phyloP scores from a whole-genome alignment of 2,329 filamentous ascomycete genomes.

The Rugonectria rugulosa region DNA sequence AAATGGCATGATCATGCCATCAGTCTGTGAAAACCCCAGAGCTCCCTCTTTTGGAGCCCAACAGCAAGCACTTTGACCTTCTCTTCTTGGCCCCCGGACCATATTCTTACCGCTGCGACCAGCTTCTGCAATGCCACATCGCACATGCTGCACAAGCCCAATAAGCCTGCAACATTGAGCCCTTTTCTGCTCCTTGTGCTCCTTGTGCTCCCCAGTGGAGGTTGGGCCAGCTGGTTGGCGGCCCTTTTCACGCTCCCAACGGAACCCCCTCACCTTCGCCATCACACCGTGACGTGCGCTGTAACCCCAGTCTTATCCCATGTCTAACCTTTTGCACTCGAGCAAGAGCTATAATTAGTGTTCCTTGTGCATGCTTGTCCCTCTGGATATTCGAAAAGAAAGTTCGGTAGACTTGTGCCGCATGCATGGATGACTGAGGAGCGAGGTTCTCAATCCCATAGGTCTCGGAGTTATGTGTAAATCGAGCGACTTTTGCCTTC shows the following conservation, averaged over 20 bases:
- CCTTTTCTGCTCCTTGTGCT: conserved; percentile 11
- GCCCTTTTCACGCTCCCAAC: background rate
- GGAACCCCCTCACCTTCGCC: conserved; percentile 12
- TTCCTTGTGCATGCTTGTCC: background rate
- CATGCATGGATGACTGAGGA: conserved; percentile 1
- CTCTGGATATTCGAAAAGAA: background rate
- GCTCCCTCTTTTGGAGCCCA: no score
- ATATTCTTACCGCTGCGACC: background rate
- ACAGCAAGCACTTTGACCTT: background rate
- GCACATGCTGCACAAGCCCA: conserved; percentile 9
- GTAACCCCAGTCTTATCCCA: conserved; percentile 17
- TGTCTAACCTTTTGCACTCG: conserved; percentile 11
- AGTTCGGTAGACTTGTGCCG: background rate
- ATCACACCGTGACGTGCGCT: conserved; percentile 2
- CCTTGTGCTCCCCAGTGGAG: conserved; percentile 1
- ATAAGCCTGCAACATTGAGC: conserved; percentile 13
- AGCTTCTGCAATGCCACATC: conserved; percentile 10
- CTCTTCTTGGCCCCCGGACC: conserved; percentile 2
- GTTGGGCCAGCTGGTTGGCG: no score
- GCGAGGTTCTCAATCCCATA: background rate
- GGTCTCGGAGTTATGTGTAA: background rate
- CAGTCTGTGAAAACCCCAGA: no score
- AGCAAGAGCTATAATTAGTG: conserved; percentile 16
- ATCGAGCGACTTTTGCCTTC: background rate
- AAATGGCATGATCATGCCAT: background rate